Evolutionary conservation across 805 yeast genomes (phyloP).

Genomic region (Starmerella floris): DNA sequence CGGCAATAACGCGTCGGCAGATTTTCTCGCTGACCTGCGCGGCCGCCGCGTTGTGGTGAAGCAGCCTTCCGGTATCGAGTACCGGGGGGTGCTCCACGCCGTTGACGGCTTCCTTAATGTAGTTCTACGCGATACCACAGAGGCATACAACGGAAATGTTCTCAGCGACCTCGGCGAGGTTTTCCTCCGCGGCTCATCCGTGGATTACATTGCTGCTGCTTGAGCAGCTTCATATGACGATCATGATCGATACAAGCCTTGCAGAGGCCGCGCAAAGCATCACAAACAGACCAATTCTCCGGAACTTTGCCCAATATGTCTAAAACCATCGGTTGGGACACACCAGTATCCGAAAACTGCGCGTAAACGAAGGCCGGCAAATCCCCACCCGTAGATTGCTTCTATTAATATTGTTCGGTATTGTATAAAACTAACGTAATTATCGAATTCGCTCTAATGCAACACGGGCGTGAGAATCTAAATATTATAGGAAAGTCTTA

Average conservation of each 20-base stretch:
- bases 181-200: constrained; percentile 72
- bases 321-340: too few relatives aligned
- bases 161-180: constrained; percentile 58
- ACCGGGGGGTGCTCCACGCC: constrained; percentile 63
- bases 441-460: too few relatives aligned
- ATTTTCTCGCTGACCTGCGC: constrained; percentile 60
- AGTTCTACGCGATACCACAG: constrained; percentile 67
- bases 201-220: constrained; percentile 25
- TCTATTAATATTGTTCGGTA: not conserved
- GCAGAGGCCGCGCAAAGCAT: not conserved
- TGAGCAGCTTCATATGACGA: constrained; percentile 4
- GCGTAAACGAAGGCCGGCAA: not conserved
- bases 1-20: constrained; percentile 22
- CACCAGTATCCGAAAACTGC: not conserved
- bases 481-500: too few relatives aligned
- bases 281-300: not conserved
- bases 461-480: too few relatives aligned
- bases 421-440: too few relatives aligned
- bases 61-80: constrained; percentile 75
- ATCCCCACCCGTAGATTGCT: not conserved
- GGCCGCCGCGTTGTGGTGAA: constrained; percentile 74
- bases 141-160: constrained; percentile 38
- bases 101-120: constrained; percentile 97
- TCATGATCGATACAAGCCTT: not conserved
- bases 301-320: too few relatives aligned